These are phyloP conservation scores for Aspergillus uvarum DNA, from an alignment of 2,329 filamentous ascomycete species.

Conservation along the genomic window DNA sequence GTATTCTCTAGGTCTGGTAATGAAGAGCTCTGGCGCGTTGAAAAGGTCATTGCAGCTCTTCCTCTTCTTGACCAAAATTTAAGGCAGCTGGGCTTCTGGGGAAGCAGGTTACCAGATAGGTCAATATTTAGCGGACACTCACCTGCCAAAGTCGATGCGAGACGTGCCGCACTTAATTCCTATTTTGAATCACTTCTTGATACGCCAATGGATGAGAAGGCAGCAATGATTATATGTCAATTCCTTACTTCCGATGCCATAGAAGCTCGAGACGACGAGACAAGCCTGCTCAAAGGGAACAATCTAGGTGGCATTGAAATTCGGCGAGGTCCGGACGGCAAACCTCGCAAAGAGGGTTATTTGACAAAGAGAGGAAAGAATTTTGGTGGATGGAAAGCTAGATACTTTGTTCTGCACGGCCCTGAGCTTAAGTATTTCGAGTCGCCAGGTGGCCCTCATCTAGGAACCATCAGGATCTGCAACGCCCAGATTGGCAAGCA, in stretches of 20 bases:
- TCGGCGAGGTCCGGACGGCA: constrained; percentile 59
- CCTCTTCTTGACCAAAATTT: constrained; percentile 79
- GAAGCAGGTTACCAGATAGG: constrained; percentile 76
- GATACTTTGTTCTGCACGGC: constrained; percentile 69
- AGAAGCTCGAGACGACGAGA: constrained; percentile 54
- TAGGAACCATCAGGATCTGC: constrained; percentile 89
- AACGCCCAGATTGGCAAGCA: constrained; percentile 95
- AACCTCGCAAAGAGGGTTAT: constrained; percentile 79
- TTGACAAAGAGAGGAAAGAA: constrained; percentile 97
- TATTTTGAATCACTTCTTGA: constrained; percentile 87
- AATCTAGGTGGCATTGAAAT: constrained; percentile 33
- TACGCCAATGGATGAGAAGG: constrained; percentile 72
- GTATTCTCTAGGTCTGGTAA: constrained; percentile 68
- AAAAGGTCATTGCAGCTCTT: constrained; percentile 84
- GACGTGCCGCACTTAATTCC: constrained; percentile 73
- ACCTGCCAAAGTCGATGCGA: constrained; percentile 86
- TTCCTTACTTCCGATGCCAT: constrained; percentile 74
- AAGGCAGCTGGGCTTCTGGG: constrained; percentile 70
- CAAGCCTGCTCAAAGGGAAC: constrained; percentile 46
- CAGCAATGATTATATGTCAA: constrained; percentile 78
- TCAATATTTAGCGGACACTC: constrained; percentile 88
- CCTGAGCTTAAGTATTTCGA: constrained; percentile 86
- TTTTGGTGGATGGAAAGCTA: constrained; percentile 96
- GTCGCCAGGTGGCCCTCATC: constrained; percentile 80
- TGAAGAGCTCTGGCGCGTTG: constrained; percentile 82